phyloP scores from a whole-genome alignment of 225 moss, liverwort and hornwort genomes.

The Climacium dendroides region DNA sequence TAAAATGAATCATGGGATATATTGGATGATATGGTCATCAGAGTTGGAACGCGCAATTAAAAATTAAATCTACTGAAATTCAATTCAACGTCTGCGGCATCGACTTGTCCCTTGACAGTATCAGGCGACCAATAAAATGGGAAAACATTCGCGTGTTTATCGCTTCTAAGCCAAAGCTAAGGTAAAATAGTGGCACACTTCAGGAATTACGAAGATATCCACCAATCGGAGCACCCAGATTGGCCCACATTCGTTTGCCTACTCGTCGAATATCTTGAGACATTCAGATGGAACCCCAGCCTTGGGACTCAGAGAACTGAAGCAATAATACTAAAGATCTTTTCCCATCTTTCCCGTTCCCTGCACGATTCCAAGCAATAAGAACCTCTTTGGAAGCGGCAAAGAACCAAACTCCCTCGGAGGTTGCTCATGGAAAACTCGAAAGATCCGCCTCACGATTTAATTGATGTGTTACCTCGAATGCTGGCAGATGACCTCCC shows the following conservation, averaged over 20 bases:
- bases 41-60: not conserved
- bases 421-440: no score
- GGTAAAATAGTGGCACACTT: not conserved
- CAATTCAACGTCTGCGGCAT: not conserved
- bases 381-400: no score
- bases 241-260: conserved; percentile 8
- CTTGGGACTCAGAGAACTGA: not conserved
- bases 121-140: not conserved
- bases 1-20: not conserved
- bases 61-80: not conserved
- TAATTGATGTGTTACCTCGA: no score
- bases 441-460: no score
- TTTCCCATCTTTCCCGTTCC: not conserved
- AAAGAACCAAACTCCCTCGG: no score
- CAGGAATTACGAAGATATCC: not conserved
- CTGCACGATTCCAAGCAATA: not conserved
- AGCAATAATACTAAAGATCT: not conserved
- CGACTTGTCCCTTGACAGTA: not conserved
- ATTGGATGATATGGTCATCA: not conserved
- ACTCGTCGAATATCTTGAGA: not conserved
- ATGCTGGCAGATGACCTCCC: no score
- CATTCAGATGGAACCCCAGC: not conserved
- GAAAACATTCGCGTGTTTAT: not conserved
- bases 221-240: conserved; percentile 20
- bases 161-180: not conserved